Base-by-base conservation (phyloP, 2,329 filamentous ascomycete genomes). In the Pseudogymnoascus sp. region DNA sequence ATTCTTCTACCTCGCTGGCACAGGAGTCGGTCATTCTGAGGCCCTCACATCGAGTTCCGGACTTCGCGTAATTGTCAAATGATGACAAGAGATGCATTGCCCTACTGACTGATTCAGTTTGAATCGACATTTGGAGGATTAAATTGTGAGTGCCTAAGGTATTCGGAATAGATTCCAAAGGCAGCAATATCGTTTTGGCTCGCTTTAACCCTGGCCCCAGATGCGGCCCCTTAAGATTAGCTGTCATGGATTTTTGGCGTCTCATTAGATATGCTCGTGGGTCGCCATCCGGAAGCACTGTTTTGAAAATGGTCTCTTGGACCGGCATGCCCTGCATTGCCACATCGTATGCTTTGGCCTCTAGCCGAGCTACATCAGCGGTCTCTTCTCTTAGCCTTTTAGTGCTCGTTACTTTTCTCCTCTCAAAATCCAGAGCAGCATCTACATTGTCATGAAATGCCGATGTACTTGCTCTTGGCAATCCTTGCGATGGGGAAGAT, bases 381-480 rank as follows among this genome's bases (percentile, higher is more conserved):
- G 49, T 21, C 16, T 74, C 66, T 29, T 71, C 63, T 3, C 70
- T 68, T 23, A 66, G 68, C n/a, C 63, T 65, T 26, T 66, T 69
- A 39, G 65, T 73, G 14, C 68, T 69, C 37, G 62, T 41, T 52
- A 69, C 69, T 62, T 73, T 73, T 19, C 71, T 67, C 19, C 67
- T 62, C 45, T 74, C 72, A 52, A 68, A 74, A 19, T 72, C 69
- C 67, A 74, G 70, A 52, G 71, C 66, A 68, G 68, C 71, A n/a
- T 65, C 64, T 45, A 73, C 64, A 41, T 72, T 68, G 8, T 61
- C 16, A 35, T 68, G 29, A 14, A 33, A 12, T 55, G 10, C 11
- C 10, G 29, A 35, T 33, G 19, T 14, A 6, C n/a, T 33, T 55
- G 49, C 11, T 52, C 23, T 35, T 12, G 29, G 29, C 6, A 35